phyloP scores from a whole-genome alignment of 306 rosid species.

The Cucumis cinereus region DNA sequence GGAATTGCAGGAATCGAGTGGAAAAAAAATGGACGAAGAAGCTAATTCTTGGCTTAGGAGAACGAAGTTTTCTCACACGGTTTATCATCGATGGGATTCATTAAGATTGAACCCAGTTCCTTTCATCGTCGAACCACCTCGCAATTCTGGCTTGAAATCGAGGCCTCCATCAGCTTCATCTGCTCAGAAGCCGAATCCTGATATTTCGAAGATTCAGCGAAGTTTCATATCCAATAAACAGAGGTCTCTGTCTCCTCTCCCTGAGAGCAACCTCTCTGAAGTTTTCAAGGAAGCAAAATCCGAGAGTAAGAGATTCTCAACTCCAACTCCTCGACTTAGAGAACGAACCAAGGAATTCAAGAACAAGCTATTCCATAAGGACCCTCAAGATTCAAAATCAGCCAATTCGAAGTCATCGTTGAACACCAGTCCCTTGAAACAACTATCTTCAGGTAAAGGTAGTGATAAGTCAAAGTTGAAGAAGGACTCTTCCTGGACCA shows the following conservation, averaged over 20 bases:
- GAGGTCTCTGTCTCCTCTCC: slow-evolving; percentile 77
- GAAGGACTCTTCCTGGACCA: slow-evolving; percentile 62
- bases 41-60: slow-evolving; percentile 77
- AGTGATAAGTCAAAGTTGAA: slow-evolving; percentile 28
- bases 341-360: slow-evolving; percentile 27
- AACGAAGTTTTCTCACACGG: slow-evolving; percentile 71
- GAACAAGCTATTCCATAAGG: slow-evolving; percentile 34
- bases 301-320: slow-evolving; percentile 56
- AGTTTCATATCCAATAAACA: slow-evolving; percentile 26
- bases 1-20: slow-evolving; percentile 1
- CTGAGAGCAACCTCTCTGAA: slow-evolving; percentile 32
- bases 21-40: slow-evolving; percentile 47
- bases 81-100: slow-evolving; percentile 70
- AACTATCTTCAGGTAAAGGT: slow-evolving; percentile 26
- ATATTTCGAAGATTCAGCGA: slow-evolving; percentile 11
- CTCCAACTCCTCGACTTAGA: slow-evolving; percentile 48
- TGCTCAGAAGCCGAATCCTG: slow-evolving; percentile 11
- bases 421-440: slow-evolving; percentile 33
- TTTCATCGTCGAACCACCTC: slow-evolving; percentile 19
- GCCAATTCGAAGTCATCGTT: slow-evolving; percentile 8
- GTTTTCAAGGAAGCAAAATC: slow-evolving; percentile 56
- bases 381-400: slow-evolving; percentile 12
- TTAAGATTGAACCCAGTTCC: slow-evolving; percentile 29
- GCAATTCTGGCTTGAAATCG: slow-evolving; percentile 31
- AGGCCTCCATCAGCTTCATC: slow-evolving; percentile 18